These are phyloP conservation scores for Suhomyces pyralidae DNA, from an alignment of 805 yeast genomes.

Conservation along the genomic window DNA sequence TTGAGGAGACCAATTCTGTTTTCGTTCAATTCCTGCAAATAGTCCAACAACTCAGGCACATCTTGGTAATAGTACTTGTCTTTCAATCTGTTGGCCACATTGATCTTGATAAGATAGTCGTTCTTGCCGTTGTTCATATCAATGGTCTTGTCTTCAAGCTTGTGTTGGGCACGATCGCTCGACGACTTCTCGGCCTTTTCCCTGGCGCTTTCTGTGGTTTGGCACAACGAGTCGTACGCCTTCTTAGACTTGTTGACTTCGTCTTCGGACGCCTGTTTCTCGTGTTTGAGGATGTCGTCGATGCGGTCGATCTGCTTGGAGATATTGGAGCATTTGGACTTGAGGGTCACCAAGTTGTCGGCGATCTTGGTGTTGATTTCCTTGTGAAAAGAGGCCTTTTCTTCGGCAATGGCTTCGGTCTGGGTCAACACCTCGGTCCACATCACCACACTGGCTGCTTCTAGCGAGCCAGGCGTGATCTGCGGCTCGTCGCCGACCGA, in stretches of 20 bases:
- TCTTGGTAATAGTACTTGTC: slow-evolving; percentile 93
- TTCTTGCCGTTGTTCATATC: slow-evolving; percentile 92
- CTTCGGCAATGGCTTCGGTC: slow-evolving; percentile 75
- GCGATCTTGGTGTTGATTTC: slow-evolving; percentile 61
- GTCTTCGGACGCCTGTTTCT: slow-evolving; percentile 48
- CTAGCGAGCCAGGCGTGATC: slow-evolving; percentile 92
- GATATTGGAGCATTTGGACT: slow-evolving; percentile 50
- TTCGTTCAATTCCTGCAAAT: slow-evolving; percentile 80
- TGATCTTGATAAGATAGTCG: slow-evolving; percentile 73
- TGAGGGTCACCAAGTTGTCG: slow-evolving; percentile 56
- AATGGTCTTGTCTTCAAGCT: slow-evolving; percentile 56
- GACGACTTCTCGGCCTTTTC: slow-evolving; percentile 61
- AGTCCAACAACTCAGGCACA: slow-evolving; percentile 83
- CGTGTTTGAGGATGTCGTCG: slow-evolving; percentile 53
- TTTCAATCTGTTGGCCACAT: slow-evolving; percentile 83
- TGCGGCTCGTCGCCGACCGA: slow-evolving; percentile 91
- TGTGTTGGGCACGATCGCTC: slow-evolving; percentile 50
- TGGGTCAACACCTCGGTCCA: slow-evolving; percentile 88
- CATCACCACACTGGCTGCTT: slow-evolving; percentile 78
- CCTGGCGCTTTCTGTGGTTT: slow-evolving; percentile 75
- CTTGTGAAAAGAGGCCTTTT: slow-evolving; percentile 54
- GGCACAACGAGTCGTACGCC: slow-evolving; percentile 78
- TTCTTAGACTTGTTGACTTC: slow-evolving; percentile 65
- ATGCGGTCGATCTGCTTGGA: slow-evolving; percentile 55
- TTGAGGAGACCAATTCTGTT: slow-evolving; percentile 70